Evolutionary conservation across 306 rosid species (phyloP).

Genomic region (Vigna mungo): DNA sequence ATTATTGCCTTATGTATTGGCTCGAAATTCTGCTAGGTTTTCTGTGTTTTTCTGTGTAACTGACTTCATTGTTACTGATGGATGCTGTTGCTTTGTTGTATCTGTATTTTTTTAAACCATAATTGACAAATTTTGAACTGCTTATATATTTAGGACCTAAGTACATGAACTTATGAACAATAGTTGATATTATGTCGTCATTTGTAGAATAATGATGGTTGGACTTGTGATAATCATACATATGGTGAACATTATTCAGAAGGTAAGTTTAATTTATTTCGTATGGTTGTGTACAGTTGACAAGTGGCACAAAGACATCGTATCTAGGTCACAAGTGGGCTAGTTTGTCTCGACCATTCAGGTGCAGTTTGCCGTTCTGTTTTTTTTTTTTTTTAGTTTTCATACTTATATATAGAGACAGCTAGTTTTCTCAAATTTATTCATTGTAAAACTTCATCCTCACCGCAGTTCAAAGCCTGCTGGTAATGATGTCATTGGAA

Average conservation of each 20-base stretch:
- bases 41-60: not conserved
- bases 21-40: not conserved
- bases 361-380: slow-evolving; percentile 48
- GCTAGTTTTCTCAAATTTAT: not conserved
- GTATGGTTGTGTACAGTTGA: slow-evolving; percentile 53
- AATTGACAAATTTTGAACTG: not conserved
- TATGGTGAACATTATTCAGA: not conserved
- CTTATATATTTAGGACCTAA: not conserved
- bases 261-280: not conserved
- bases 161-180: not conserved
- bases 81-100: not conserved
- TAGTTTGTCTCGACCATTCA: slow-evolving; percentile 71
- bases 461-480: slow-evolving; percentile 69
- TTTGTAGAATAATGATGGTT: not conserved
- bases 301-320: slow-evolving; percentile 52
- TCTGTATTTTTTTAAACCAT: not conserved
- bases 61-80: not conserved
- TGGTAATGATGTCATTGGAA: slow-evolving; percentile 79
- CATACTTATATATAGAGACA: not conserved
- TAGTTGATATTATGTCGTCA: not conserved
- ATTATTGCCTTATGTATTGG: slow-evolving; percentile 7
- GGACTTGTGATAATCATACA: not conserved
- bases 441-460: not conserved
- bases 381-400: slow-evolving; percentile 1
- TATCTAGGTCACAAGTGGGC: slow-evolving; percentile 59